Conservation (phyloP, 1,284 basidiomycete genomes). For the Fistulina hepatica region DNA sequence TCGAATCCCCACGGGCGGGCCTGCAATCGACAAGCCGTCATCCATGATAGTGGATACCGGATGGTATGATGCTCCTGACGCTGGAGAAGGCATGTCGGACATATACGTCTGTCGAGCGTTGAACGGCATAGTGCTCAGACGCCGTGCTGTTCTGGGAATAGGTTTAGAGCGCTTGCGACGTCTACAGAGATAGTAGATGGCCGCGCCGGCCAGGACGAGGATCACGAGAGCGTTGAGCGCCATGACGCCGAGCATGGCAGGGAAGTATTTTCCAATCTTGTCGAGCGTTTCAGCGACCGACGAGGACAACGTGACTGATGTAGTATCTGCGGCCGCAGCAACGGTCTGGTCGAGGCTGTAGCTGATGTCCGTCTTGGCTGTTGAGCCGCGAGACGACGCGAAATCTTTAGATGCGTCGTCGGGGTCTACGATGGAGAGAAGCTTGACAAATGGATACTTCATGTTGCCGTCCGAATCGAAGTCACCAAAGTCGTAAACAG, state of each 20-base stretch:
- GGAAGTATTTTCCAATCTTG: constrained; percentile 50
- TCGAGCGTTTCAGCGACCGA: constrained; percentile 46
- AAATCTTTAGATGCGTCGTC: constrained; percentile 60
- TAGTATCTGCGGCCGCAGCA: constrained; percentile 27
- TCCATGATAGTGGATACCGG: too few relatives aligned
- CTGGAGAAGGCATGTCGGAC: constrained; percentile 20
- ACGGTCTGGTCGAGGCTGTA: constrained; percentile 46
- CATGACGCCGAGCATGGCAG: constrained; percentile 58
- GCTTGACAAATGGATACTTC: constrained; percentile 66
- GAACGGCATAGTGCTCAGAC: constrained; percentile 43
- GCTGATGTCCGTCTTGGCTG: constrained; percentile 51
- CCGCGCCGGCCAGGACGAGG: constrained; percentile 41
- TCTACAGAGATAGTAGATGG: constrained; percentile 39
- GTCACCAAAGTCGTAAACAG: constrained; percentile 81
- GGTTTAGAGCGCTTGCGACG: constrained; percentile 26
- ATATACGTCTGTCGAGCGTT: constrained; percentile 30
- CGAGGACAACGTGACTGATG: constrained; percentile 39
- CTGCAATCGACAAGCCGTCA: too few relatives aligned
- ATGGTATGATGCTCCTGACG: too few relatives aligned
- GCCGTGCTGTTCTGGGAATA: constrained; percentile 32
- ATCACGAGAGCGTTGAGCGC: constrained; percentile 62
- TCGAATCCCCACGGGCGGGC: too few relatives aligned
- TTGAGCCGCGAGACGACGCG: constrained; percentile 51
- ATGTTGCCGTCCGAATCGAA: constrained; percentile 49
- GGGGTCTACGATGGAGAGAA: constrained; percentile 58